A percentile compares a stretch with the other conserved stretches of the same genome.
These are phyloP conservation scores for Penium margaritaceum DNA, from an alignment of 139 green algal species.

Conservation along the genomic window DNA sequence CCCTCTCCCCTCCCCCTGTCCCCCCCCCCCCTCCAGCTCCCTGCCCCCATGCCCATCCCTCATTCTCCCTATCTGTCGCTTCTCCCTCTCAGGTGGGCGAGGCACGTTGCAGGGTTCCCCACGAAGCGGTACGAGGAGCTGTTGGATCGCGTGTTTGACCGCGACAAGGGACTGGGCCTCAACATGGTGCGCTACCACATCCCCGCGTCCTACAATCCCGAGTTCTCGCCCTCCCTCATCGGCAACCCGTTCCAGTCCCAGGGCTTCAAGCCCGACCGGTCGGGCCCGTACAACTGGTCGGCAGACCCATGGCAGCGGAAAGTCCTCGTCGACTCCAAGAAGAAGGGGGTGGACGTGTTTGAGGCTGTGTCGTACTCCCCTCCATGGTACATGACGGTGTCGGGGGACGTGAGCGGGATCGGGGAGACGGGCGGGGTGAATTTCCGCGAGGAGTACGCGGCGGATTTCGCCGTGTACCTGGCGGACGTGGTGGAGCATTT, in stretches of 20 bases:
- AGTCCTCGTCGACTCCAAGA: not conserved
- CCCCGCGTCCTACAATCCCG: too few species aligned
- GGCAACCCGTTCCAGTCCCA: too few species aligned
- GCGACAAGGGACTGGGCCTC: not conserved
- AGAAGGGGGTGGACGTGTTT: not conserved
- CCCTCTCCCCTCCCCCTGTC: not conserved
- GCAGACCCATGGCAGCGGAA: not conserved
- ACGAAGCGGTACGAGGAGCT: not conserved
- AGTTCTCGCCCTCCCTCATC: too few species aligned
- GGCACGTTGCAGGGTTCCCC: not conserved
- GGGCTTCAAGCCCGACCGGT: too few species aligned
- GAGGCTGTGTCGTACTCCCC: not conserved
- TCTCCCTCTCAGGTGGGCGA: not conserved
- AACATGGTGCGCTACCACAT: slow-evolving; percentile 11
- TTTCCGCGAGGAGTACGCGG: slow-evolving; percentile 26
- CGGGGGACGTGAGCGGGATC: slow-evolving; percentile 16
- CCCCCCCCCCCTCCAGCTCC: not conserved
- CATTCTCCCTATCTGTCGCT: not conserved
- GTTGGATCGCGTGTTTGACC: not conserved
- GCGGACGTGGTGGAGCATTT: slow-evolving; percentile 33
- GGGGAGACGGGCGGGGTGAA: slow-evolving; percentile 23
- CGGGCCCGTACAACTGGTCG: not conserved
- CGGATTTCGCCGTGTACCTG: slow-evolving; percentile 43
- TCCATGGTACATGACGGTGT: not conserved
- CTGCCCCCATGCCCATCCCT: not conserved